Percentiles rank a stretch among this genome's conserved stretches.
phyloP scores from a whole-genome alignment of 2,329 filamentous ascomycete genomes.

The Ascochyta clinopodiicola region DNA sequence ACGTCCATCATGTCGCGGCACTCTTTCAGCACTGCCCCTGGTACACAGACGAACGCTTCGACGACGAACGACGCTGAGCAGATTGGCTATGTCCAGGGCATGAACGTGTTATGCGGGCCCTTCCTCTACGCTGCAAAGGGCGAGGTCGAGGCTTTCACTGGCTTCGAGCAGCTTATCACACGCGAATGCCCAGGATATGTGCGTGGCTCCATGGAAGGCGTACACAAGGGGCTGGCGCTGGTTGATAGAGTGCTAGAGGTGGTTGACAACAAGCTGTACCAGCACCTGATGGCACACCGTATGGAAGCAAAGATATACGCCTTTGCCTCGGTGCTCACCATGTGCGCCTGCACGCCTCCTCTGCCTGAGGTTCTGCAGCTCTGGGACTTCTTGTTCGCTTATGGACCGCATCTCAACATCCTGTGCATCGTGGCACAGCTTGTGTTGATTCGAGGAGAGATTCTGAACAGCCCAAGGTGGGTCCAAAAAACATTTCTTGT shows the following conservation, averaged over 20 bases:
- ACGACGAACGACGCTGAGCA: conserved; percentile 63
- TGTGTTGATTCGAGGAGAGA: conserved; percentile 82
- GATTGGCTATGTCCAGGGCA: conserved; percentile 94
- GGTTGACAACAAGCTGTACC: conserved; percentile 85
- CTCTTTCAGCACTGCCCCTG: conserved; percentile 30
- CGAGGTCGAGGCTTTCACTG: conserved; percentile 91
- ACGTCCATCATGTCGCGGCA: conserved; percentile 44
- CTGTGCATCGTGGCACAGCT: conserved; percentile 96
- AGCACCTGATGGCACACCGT: conserved; percentile 83
- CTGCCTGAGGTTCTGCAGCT: conserved; percentile 89
- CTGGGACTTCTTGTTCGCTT: conserved; percentile 98
- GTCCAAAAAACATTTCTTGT: conserved; percentile 22
- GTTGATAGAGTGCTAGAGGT: conserved; percentile 92
- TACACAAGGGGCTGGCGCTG: conserved; percentile 87
- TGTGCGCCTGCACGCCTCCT: conserved; percentile 95
- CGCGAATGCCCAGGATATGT: conserved; percentile 92
- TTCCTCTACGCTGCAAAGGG: conserved; percentile 94
- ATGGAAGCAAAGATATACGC: conserved; percentile 95
- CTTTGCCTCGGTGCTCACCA: conserved; percentile 90
- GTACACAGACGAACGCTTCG: conserved; percentile 40
- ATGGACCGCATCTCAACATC: conserved; percentile 92
- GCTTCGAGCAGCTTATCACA: conserved; percentile 87
- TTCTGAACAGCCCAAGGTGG: conserved; percentile 84
- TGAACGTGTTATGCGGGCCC: conserved; percentile 96
- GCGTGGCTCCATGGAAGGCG: conserved; percentile 93